Conservation (phyloP, 1,284 basidiomycete species). For the Hemileia vastatrix region DNA sequence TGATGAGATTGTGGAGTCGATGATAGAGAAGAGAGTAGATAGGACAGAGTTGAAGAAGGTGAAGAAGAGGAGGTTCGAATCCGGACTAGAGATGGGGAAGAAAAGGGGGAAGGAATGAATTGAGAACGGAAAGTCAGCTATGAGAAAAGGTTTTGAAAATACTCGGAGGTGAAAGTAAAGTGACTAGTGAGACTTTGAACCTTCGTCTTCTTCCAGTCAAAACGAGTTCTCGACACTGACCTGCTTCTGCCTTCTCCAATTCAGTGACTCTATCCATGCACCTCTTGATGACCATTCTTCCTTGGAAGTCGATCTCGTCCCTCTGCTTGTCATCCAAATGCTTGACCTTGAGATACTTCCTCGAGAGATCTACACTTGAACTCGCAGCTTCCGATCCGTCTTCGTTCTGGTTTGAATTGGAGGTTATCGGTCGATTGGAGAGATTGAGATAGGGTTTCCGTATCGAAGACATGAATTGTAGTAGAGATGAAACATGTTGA, state of each 20-base stretch:
- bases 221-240: constrained; percentile 20
- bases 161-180: too few species aligned
- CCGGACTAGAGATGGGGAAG: too few species aligned
- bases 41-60: too few species aligned
- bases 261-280: constrained; percentile 37
- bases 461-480: constrained; percentile 31
- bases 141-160: too few species aligned
- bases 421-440: constrained; percentile 12
- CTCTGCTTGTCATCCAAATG: constrained; percentile 34
- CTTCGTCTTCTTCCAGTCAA: neutral
- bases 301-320: constrained; percentile 42
- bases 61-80: too few species aligned
- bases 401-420: constrained; percentile 34
- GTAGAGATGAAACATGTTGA: too few species aligned
- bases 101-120: too few species aligned
- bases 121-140: too few species aligned
- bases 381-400: constrained; percentile 16
- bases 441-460: constrained; percentile 31
- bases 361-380: neutral
- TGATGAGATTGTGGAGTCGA: too few species aligned
- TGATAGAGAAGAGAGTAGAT: too few species aligned
- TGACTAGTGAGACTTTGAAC: too few species aligned
- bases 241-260: constrained; percentile 36
- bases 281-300: constrained; percentile 36
- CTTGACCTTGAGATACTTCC: neutral